Evolutionary conservation across 2,329 filamentous ascomycete genomes (phyloP).

Genomic region (Venturia carpophila): DNA sequence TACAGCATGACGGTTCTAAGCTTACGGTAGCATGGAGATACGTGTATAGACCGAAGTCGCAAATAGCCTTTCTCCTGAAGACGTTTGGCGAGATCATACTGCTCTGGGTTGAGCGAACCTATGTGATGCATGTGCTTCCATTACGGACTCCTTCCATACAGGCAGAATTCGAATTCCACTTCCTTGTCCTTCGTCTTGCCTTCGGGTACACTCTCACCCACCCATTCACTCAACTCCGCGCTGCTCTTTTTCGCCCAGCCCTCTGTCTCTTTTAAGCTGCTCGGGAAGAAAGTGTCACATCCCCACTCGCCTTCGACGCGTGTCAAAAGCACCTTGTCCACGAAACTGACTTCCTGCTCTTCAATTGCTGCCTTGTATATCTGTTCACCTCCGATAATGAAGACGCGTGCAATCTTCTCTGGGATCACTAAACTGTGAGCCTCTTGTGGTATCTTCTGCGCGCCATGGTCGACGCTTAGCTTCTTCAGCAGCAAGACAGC

Average conservation of each 20-base stretch:
- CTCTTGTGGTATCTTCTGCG: conserved; percentile 17
- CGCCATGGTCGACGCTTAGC: conserved; percentile 21
- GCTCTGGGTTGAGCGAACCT: background rate
- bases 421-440: conserved; percentile 17
- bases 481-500: conserved; percentile 42
- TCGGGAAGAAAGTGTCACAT: conserved; percentile 67
- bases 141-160: conserved; percentile 51
- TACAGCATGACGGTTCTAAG: background rate
- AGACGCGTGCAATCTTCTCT: conserved; percentile 51
- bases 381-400: conserved; percentile 83
- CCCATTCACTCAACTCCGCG: conserved; percentile 52
- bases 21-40: background rate
- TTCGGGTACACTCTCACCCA: conserved; percentile 54
- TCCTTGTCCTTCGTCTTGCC: conserved; percentile 55
- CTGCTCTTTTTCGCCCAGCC: conserved; percentile 50
- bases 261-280: conserved; percentile 38
- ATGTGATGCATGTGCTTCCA: background rate
- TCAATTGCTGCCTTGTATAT: conserved; percentile 69
- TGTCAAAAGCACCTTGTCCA: conserved; percentile 54
- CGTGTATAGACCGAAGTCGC: background rate
- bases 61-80: background rate
- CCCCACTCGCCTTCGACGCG: conserved; percentile 61
- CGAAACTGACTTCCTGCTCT: conserved; percentile 26
- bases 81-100: background rate
- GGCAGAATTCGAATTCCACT: conserved; percentile 61